A percentile compares a stretch with the other conserved stretches of the same genome.
phyloP scores from a whole-genome alignment of 2,329 filamentous ascomycete species.

The Arthrobotrys conoides region DNA sequence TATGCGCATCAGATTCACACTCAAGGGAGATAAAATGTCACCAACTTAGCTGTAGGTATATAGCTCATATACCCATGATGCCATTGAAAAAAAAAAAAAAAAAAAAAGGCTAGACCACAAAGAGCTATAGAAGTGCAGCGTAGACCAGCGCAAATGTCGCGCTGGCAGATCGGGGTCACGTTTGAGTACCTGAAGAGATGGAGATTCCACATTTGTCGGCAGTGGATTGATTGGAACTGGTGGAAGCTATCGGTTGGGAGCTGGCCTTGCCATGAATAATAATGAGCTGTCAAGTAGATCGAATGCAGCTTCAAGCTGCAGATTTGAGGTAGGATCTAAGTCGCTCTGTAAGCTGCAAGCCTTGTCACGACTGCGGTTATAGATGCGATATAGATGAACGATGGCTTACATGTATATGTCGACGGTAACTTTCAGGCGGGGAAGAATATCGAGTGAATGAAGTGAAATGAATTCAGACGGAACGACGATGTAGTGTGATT shows the following conservation, averaged over 20 bases:
- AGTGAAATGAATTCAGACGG: neutral
- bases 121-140: neutral
- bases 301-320: neutral
- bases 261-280: neutral
- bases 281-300: neutral
- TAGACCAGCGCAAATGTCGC: slow-evolving; percentile 13
- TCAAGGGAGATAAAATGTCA: neutral
- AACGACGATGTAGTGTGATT: neutral
- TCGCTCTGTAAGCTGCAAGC: slow-evolving; percentile 7
- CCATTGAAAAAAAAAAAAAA: slow-evolving; percentile 4
- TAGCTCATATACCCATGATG: slow-evolving; percentile 19
- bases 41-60: neutral
- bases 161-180: neutral
- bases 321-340: neutral
- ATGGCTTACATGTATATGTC: neutral
- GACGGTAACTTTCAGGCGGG: neutral
- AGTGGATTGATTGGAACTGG: slow-evolving; percentile 5
- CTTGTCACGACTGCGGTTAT: slow-evolving; percentile 5
- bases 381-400: slow-evolving; percentile 1
- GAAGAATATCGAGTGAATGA: neutral
- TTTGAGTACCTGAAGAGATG: neutral
- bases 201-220: neutral
- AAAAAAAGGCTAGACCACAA: neutral
- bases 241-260: neutral
- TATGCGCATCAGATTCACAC: slow-evolving; percentile 24